phyloP scores from a whole-genome alignment of 148 eudicot genomes.

The Suaeda aralocaspica region DNA sequence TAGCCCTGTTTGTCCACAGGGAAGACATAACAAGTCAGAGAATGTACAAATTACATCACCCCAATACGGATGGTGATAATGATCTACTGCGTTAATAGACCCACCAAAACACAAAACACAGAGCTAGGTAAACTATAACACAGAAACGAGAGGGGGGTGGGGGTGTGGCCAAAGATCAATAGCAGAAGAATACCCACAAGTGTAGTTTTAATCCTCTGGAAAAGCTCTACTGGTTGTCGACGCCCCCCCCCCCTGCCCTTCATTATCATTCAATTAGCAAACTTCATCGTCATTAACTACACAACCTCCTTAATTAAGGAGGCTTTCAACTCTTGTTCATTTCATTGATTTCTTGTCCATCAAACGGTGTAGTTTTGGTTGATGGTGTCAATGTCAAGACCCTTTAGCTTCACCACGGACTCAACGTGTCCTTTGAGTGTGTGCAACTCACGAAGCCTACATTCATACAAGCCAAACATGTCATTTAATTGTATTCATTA shows the following conservation, averaged over 20 bases:
- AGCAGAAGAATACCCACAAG: conserved; percentile 48
- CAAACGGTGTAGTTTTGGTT: conserved; percentile 79
- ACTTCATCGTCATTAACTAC: conserved; percentile 24
- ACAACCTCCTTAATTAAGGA: background rate
- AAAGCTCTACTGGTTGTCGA: conserved; percentile 92
- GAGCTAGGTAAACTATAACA: conserved; percentile 3
- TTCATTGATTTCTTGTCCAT: conserved; percentile 10
- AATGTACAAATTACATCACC: conserved; percentile 48
- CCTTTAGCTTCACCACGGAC: conserved; percentile 88
- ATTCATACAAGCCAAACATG: background rate
- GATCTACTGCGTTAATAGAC: conserved; percentile 81
- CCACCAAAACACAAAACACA: background rate
- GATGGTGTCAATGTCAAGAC: conserved; percentile 78
- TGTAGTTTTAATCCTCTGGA: conserved; percentile 99
- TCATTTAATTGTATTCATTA: background rate
- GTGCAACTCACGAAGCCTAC: conserved; percentile 83
- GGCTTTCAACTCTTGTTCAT: background rate
- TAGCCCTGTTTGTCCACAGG: background rate
- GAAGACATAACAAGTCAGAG: background rate
- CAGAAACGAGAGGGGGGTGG: background rate
- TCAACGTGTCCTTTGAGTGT: conserved; percentile 94
- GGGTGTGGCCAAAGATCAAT: background rate
- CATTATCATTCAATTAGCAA: conserved; percentile 27
- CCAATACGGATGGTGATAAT: conserved; percentile 99
- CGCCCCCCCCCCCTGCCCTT: conserved; percentile 19